Conservation (phyloP, 2,329 filamentous ascomycete species). For the Colletotrichum sp. region DNA sequence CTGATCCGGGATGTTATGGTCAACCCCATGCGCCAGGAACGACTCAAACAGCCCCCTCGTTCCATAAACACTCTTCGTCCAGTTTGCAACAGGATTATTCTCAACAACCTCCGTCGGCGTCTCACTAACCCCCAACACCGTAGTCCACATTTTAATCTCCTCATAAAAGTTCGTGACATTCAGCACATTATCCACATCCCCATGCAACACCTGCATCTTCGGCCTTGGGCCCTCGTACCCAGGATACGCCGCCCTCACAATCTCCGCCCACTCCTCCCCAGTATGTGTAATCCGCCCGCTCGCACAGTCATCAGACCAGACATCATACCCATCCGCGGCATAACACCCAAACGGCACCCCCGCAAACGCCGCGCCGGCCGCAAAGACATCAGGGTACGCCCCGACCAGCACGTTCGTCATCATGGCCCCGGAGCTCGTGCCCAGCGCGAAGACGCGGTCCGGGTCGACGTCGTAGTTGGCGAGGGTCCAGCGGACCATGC, state of each 20-base stretch:
- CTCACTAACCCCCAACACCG: constrained; percentile 26
- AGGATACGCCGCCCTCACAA: constrained; percentile 48
- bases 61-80: constrained; percentile 24
- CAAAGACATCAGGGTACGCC: constrained; percentile 57
- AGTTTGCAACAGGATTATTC: constrained; percentile 4
- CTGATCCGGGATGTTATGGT: constrained; percentile 21
- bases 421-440: constrained; percentile 57
- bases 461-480: constrained; percentile 48
- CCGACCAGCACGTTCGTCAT: constrained; percentile 59
- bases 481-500: constrained; percentile 57
- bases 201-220: constrained; percentile 63
- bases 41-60: constrained; percentile 17
- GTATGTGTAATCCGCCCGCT: constrained; percentile 46
- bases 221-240: constrained; percentile 55
- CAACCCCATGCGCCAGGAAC: constrained; percentile 18
- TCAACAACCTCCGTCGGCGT: constrained; percentile 7
- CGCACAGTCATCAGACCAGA: constrained; percentile 59
- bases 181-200: constrained; percentile 54
- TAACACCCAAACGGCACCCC: constrained; percentile 55
- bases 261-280: constrained; percentile 34
- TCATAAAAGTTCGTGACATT: constrained; percentile 58
- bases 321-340: constrained; percentile 38
- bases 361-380: constrained; percentile 50
- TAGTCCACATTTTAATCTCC: constrained; percentile 58
- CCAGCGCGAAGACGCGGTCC: constrained; percentile 54